A percentile compares a stretch with the other conserved stretches of the same genome.
Conservation (phyloP, 2,329 filamentous ascomycete genomes). For the Colletotrichum lini region DNA sequence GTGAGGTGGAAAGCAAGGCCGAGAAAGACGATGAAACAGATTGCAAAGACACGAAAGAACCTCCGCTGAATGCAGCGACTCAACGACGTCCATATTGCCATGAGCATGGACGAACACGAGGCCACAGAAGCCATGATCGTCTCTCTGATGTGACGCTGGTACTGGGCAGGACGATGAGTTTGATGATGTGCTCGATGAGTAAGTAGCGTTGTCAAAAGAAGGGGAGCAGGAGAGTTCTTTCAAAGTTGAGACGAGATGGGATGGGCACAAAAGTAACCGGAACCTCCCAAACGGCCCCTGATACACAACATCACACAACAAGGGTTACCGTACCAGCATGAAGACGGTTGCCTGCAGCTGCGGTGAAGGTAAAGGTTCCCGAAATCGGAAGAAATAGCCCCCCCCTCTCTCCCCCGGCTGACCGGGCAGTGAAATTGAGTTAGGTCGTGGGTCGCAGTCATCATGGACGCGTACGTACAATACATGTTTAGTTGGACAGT, state of each 20-base stretch:
- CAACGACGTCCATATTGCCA: conserved; percentile 23
- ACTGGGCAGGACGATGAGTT: not conserved
- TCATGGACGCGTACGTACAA: too few relatives aligned
- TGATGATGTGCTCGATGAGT: not conserved
- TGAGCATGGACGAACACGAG: conserved; percentile 11
- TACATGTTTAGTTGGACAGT: not conserved
- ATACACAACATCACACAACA: conserved; percentile 7
- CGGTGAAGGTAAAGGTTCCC: too few relatives aligned
- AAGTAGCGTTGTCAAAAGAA: conserved; percentile 23
- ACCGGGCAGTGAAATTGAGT: not conserved
- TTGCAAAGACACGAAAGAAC: conserved; percentile 27
- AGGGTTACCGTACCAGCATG: not conserved
- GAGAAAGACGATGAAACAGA: conserved; percentile 24
- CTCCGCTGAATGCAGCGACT: conserved; percentile 26
- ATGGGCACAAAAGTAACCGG: conserved; percentile 14
- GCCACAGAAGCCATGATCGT: conserved; percentile 24
- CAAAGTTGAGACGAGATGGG: conserved; percentile 35
- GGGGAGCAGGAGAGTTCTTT: conserved; percentile 18
- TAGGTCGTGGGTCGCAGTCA: not conserved
- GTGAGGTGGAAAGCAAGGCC: conserved; percentile 25
- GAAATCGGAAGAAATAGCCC: not conserved
- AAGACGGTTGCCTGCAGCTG: not conserved
- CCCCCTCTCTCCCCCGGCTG: not conserved
- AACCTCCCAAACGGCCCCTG: conserved; percentile 6
- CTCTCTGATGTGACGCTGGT: not conserved